phyloP scores from a whole-genome alignment of 768 basidiomycete genomes.

The Xerocomus potaroensis region DNA sequence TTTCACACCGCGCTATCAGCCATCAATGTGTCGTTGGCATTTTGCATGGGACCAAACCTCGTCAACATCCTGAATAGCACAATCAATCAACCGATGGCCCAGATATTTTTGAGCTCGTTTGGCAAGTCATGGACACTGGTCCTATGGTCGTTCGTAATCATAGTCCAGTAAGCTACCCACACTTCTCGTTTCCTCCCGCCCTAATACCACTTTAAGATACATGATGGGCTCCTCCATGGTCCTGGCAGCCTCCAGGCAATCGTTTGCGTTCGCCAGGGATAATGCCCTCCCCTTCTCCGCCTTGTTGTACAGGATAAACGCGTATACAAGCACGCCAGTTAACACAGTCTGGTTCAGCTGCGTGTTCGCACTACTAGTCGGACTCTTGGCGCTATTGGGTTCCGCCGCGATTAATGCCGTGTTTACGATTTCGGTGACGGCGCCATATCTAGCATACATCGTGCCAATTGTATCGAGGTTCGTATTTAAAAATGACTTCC shows the following conservation, averaged over 20 bases:
- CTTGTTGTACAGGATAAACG: slow-evolving; percentile 49
- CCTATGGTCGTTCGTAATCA: slow-evolving; percentile 50
- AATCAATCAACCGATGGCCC: slow-evolving; percentile 39
- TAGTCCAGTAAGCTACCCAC: slow-evolving; percentile 36
- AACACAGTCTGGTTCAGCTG: slow-evolving; percentile 55
- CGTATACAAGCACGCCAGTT: slow-evolving; percentile 47
- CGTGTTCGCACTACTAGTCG: slow-evolving; percentile 41
- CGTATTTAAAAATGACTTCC: slow-evolving; percentile 40
- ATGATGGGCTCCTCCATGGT: slow-evolving; percentile 42
- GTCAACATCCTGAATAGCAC: slow-evolving; percentile 31
- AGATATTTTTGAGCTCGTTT: slow-evolving; percentile 37
- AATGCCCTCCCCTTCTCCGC: slow-evolving; percentile 55
- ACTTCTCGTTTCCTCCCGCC: neutral
- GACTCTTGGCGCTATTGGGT: slow-evolving; percentile 50
- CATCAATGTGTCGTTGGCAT: slow-evolving; percentile 51
- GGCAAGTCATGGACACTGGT: slow-evolving; percentile 40
- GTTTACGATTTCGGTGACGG: slow-evolving; percentile 44
- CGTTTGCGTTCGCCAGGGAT: slow-evolving; percentile 54
- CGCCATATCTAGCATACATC: slow-evolving; percentile 39
- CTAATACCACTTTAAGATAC: slow-evolving; percentile 23
- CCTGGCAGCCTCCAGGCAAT: slow-evolving; percentile 48
- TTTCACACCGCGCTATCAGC: slow-evolving; percentile 20
- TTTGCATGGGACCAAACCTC: slow-evolving; percentile 53
- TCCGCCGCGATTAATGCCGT: slow-evolving; percentile 51
- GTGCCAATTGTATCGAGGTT: slow-evolving; percentile 49